Conservation (phyloP, 2,329 filamentous ascomycete genomes). For the Plenodomus biglobosus region DNA sequence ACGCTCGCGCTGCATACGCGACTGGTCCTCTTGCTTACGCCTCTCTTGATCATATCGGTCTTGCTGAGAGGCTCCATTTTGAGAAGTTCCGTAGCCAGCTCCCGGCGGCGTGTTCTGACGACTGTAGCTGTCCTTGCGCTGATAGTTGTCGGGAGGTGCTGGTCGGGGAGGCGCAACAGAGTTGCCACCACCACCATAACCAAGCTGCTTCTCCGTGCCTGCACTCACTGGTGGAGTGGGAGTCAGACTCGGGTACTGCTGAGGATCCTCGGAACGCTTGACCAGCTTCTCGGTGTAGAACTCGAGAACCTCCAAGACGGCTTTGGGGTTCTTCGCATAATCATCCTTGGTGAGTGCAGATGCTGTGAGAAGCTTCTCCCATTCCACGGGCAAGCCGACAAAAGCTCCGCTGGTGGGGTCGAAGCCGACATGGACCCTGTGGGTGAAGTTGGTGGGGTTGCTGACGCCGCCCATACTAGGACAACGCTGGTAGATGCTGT, state of each 20-base stretch:
- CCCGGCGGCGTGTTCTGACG: conserved; percentile 38
- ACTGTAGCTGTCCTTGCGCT: conserved; percentile 51
- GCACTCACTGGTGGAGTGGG: conserved; percentile 63
- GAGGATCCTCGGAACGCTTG: conserved; percentile 71
- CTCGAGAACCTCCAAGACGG: conserved; percentile 73
- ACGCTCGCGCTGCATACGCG: conserved; percentile 41
- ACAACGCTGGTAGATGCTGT: conserved; percentile 94
- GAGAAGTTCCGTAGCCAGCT: conserved; percentile 31
- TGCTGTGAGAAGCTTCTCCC: conserved; percentile 93
- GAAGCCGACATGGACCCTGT: conserved; percentile 96
- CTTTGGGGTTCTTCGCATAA: conserved; percentile 87
- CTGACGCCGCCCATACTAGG: conserved; percentile 97
- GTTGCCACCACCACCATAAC: conserved; percentile 48
- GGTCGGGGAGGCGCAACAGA: conserved; percentile 54
- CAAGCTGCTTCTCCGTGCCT: conserved; percentile 52
- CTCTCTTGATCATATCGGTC: conserved; percentile 34
- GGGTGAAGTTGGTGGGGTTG: conserved; percentile 97
- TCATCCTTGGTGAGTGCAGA: conserved; percentile 98
- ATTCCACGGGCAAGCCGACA: conserved; percentile 89
- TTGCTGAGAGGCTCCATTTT: conserved; percentile 41
- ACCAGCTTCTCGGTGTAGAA: conserved; percentile 81
- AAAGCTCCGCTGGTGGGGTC: conserved; percentile 95
- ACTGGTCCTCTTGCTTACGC: conserved; percentile 47
- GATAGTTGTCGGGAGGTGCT: conserved; percentile 46
- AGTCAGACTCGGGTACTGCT: conserved; percentile 67